Percentiles rank a stretch among this genome's conserved stretches.
Conservation (phyloP, 306 rosid genomes). For the Leucaena leucocephala region DNA sequence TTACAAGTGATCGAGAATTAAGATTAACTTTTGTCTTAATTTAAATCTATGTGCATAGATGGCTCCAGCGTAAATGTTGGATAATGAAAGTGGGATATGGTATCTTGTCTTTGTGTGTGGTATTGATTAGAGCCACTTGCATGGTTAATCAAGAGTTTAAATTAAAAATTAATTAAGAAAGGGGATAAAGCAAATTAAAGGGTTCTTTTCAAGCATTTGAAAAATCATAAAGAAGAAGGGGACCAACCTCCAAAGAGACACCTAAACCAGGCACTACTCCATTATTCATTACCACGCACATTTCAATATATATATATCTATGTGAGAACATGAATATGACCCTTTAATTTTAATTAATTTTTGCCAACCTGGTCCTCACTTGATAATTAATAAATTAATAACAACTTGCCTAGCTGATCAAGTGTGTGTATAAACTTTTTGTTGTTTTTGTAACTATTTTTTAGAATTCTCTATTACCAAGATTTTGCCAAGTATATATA, state of each 20-base stretch:
- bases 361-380: background rate
- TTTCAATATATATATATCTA: background rate
- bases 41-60: too few relatives aligned
- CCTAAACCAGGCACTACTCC: background rate
- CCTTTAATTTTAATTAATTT: background rate
- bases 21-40: too few relatives aligned
- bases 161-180: background rate
- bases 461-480: too few relatives aligned
- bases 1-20: too few relatives aligned
- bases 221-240: background rate
- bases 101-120: background rate
- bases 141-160: background rate
- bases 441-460: too few relatives aligned
- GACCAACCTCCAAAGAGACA: slow-evolving; percentile 6
- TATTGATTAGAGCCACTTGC: background rate
- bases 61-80: background rate
- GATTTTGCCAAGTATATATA: too few relatives aligned
- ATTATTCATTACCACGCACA: background rate
- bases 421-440: background rate
- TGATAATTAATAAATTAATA: background rate
- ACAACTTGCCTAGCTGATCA: too few relatives aligned
- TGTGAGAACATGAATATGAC: background rate
- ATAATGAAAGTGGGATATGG: background rate
- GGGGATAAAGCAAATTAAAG: background rate
- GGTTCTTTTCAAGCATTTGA: background rate